Conservation (phyloP, 139 green algal genomes). For the Chlorella ohadii region DNA sequence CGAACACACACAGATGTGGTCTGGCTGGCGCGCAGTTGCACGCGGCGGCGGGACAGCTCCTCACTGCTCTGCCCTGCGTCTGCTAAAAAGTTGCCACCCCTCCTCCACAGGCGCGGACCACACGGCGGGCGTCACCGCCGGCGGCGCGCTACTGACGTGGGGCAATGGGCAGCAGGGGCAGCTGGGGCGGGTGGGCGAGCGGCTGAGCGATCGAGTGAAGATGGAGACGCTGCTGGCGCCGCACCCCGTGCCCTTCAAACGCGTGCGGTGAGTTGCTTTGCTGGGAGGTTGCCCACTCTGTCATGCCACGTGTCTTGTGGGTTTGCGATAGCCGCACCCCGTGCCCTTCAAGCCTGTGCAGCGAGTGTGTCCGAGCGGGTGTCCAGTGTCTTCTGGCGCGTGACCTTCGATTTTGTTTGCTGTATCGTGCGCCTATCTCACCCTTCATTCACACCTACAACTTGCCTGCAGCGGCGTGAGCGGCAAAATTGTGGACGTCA, state of each 20-base stretch:
- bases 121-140: constrained; percentile 62
- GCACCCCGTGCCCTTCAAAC: constrained; percentile 40
- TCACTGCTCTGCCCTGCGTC: too few species aligned
- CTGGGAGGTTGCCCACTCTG: too few species aligned
- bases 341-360: too few species aligned
- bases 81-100: too few species aligned
- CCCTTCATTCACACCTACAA: background rate
- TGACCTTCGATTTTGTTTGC: too few species aligned
- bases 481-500: constrained; percentile 57
- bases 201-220: constrained; percentile 38
- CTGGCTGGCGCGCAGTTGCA: too few species aligned
- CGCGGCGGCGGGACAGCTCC: too few species aligned
- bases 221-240: constrained; percentile 62
- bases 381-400: too few species aligned
- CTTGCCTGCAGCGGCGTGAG: constrained; percentile 15
- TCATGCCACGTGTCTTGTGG: too few species aligned
- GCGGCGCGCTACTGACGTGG: constrained; percentile 80
- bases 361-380: too few species aligned
- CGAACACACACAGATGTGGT: background rate
- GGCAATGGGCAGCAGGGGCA: constrained; percentile 84
- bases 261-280: background rate
- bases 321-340: too few species aligned
- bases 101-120: constrained; percentile 73
- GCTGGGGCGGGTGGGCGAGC: constrained; percentile 76
- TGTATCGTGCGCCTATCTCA: too few species aligned